Base-by-base conservation (phyloP, 2,329 filamentous ascomycete genomes). In the Cordyceps militaris region DNA sequence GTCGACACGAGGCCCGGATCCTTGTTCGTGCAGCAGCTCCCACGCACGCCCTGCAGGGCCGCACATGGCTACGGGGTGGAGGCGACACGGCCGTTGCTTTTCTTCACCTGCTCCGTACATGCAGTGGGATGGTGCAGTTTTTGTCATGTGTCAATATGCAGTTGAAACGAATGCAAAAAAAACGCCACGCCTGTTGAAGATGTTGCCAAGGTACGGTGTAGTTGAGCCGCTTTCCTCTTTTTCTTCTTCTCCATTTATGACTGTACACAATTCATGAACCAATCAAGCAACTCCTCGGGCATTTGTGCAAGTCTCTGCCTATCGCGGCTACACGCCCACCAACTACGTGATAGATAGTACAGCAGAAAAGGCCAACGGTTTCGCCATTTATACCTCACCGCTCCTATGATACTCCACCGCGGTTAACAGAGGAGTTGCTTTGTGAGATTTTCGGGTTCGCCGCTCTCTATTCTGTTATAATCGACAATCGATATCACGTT, bases 171-270 rank as follows among this genome's bases (percentile, higher is more conserved):
- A 36, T 55, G 52, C 13, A 28, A 24, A 14, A 46, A 50, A 43
- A 32, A 55, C 52, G 52, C 52, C 52, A 55, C 52, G 47, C 40
- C 30, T 42, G 52, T 47, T 55, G 42, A 47, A 47, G 52, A 54
- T 54, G 51, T 3, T 43, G 40, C 40, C 38, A 47, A 55, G 34
- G 32, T n/a, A n/a, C n/a, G n/a, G n/a, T n/a, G n/a, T 10, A 14
- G 34, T 38, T 38, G 48, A 32, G 48, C 14, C 16, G 8, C 9
- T 36, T 14, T 36, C 9, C 16, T 13, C 16, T n/a, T 38, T n/a
- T 34, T 23, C 1, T 21, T 21, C 3, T 34, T 49, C 19, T 21
- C 24, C 24, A 24, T 49, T 8, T 13, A 14, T 34, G n/a, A 34
- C 14, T 49, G 21, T 26, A 48, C n/a, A 8, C 10, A 21, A 1